A percentile compares a stretch with the other conserved stretches of the same genome.
These are phyloP conservation scores for Chrysoporthe puriensis DNA, from an alignment of 2,329 filamentous ascomycete species.

Conservation along the genomic window DNA sequence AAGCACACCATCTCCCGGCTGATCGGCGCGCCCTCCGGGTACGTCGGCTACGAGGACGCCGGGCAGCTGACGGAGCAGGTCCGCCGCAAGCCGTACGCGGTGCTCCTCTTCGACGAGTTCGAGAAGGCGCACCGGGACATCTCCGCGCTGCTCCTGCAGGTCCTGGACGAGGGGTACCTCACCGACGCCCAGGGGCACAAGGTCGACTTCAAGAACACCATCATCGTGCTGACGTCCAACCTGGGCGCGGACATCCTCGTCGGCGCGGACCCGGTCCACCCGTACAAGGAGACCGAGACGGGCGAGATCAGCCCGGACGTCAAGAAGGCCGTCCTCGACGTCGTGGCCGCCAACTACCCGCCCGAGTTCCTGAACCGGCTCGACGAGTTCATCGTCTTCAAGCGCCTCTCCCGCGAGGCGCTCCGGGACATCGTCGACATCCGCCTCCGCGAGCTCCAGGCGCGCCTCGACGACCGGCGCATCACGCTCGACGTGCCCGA, in stretches of 20 bases:
- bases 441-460: constrained; percentile 80
- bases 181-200: constrained; percentile 96
- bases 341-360: constrained; percentile 74
- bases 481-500: constrained; percentile 75
- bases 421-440: constrained; percentile 94
- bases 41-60: constrained; percentile 95
- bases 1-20: constrained; percentile 94
- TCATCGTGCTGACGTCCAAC: constrained; percentile 96
- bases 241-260: constrained; percentile 91
- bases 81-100: constrained; percentile 90
- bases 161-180: constrained; percentile 93
- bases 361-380: constrained; percentile 97
- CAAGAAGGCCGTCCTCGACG: constrained; percentile 83
- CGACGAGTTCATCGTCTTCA: constrained; percentile 96
- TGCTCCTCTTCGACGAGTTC: constrained; percentile 95
- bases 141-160: constrained; percentile 86
- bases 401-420: constrained; percentile 76
- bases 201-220: constrained; percentile 94
- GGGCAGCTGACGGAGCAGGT: constrained; percentile 96
- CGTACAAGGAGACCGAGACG: constrained; percentile 63
- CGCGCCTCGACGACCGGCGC: constrained; percentile 79
- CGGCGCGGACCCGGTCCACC: constrained; percentile 67
- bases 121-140: constrained; percentile 98
- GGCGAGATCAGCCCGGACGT: constrained; percentile 74
- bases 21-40: constrained; percentile 91